phyloP scores from a whole-genome alignment of 768 basidiomycete genomes.

The Infundibulicybe gibba region DNA sequence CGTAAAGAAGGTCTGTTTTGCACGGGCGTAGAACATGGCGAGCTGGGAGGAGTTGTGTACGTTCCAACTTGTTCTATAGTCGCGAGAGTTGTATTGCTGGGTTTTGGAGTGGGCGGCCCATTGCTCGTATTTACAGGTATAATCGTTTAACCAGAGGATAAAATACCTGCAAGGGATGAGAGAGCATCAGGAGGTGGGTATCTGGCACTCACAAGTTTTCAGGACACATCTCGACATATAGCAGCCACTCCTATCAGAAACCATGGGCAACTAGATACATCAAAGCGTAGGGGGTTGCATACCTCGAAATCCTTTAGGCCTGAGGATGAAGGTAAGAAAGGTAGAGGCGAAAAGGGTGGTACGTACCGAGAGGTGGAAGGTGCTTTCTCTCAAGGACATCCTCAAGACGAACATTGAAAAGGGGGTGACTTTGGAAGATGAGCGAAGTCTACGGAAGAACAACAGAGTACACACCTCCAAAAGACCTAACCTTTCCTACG shows the following conservation, averaged over 20 bases:
- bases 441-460: not conserved
- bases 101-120: constrained; percentile 35
- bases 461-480: constrained; percentile 35
- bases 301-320: constrained; percentile 72
- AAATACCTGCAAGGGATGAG: constrained; percentile 51
- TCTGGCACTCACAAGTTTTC: constrained; percentile 61
- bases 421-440: constrained; percentile 48
- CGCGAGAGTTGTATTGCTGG: constrained; percentile 23
- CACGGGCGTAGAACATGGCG: constrained; percentile 73
- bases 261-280: too few species aligned
- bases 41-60: constrained; percentile 49
- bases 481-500: constrained; percentile 66
- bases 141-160: constrained; percentile 78
- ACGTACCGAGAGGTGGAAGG: constrained; percentile 68
- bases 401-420: constrained; percentile 65
- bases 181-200: constrained; percentile 5
- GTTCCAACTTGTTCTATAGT: constrained; percentile 30
- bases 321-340: constrained; percentile 14
- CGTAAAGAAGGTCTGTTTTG: constrained; percentile 79
- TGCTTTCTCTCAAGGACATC: constrained; percentile 76
- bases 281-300: too few species aligned
- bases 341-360: not conserved
- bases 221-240: constrained; percentile 72
- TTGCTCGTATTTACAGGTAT: constrained; percentile 46
- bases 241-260: constrained; percentile 62